phyloP scores from a whole-genome alignment of 108 stramenopile species.

The Seminavis robusta region DNA sequence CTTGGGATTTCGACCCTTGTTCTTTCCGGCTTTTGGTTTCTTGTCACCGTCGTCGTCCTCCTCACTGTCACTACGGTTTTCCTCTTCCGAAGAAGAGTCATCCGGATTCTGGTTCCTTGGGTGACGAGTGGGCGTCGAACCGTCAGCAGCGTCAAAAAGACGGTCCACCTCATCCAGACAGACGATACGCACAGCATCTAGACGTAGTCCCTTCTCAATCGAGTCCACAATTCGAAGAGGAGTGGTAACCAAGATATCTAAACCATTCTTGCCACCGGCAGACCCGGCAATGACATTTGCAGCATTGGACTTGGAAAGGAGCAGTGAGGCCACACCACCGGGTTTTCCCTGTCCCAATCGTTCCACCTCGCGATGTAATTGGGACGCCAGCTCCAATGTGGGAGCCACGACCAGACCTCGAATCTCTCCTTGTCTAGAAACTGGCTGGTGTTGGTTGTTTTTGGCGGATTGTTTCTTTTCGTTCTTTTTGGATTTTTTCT shows the following conservation, averaged over 20 bases:
- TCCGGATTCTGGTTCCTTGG: background rate
- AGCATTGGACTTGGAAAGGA: constrained; percentile 82
- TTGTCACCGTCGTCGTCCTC: constrained; percentile 8
- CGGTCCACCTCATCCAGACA: constrained; percentile 98
- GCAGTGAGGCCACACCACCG: constrained; percentile 65
- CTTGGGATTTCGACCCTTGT: constrained; percentile 2
- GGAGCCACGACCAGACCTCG: constrained; percentile 88
- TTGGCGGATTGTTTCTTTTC: constrained; percentile 31
- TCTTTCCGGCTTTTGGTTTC: background rate
- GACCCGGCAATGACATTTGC: constrained; percentile 55
- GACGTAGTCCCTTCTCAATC: constrained; percentile 61
- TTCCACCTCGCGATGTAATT: constrained; percentile 92
- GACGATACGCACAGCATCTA: constrained; percentile 72
- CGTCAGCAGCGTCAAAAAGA: constrained; percentile 81
- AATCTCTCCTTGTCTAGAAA: constrained; percentile 47
- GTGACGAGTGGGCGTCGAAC: constrained; percentile 6
- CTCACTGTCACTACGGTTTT: constrained; percentile 1
- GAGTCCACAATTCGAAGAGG: constrained; percentile 76
- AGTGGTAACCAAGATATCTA: constrained; percentile 78
- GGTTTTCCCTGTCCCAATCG: constrained; percentile 81
- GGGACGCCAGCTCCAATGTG: constrained; percentile 92
- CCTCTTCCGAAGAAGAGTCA: constrained; percentile 9
- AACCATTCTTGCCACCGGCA: constrained; percentile 65
- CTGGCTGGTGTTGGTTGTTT: background rate
- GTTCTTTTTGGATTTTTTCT: constrained; percentile 24